Evolutionary conservation across 192 early-diverging fungal species (phyloP), one percentile per base, ranked within the genome.

Genomic region (Podila epigama): DNA sequence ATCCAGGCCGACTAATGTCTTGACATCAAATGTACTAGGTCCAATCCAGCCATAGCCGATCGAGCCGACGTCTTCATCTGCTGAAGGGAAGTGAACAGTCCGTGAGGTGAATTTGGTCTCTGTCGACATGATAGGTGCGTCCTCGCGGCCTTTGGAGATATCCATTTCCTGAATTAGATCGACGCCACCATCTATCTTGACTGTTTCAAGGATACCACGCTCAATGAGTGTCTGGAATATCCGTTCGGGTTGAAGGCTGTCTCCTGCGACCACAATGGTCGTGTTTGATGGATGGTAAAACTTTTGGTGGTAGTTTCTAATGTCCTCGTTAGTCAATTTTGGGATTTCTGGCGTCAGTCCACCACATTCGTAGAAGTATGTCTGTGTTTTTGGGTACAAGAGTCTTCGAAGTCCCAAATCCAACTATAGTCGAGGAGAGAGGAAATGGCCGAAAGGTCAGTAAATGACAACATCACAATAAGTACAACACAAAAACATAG

Each of bases 291-390:
- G 75, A 40, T 88, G 85, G 64, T 96, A 96, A 64, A 85, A 94
- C 40, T 83, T 70, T 51, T 75, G 64, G 68, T 96, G 95, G 75
- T 96, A 96, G 28, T 78, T 83, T 16, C 84, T 82, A 62, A 96
- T 92, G 54, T 92, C 89, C 10, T 89, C 69, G 60, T 94, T 95
- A 20, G 83, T 90, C 56, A 96, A 82, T 18, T 75, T 82, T 3
- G 85, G 81, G 67, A 96, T 92, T 9, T 92, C 89, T 1, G 58
- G 56, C 0, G 95, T 96, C 25, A 87, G 70, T 0, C 95, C 95
- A 42, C 95, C 95, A 60, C 85, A 92, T 60, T 94, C 91, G 54
- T 80, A 86, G 13, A 87, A 79, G 60, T 95, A 96, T 12, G 92
- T 87, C 15, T 80, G 51, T 64, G 73, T 5, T 64, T 62, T 27